A percentile compares a stretch with the other conserved stretches of the same genome.
phyloP scores from a whole-genome alignment of 1,284 basidiomycete species.

The Malassezia equina region DNA sequence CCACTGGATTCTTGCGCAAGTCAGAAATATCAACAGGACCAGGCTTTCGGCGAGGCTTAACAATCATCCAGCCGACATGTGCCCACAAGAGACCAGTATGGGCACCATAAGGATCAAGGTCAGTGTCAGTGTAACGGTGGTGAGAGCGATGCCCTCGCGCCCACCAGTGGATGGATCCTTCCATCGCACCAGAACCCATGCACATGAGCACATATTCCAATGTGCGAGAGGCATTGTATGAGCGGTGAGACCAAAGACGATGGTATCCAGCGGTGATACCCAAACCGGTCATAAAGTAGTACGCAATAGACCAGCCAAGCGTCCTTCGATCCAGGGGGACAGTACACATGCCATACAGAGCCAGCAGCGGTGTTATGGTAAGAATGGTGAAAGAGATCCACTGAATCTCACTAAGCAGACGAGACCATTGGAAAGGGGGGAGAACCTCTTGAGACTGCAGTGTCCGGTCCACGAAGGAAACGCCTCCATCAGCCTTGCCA shows the following conservation, averaged over 20 bases:
- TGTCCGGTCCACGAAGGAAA: constrained; percentile 11
- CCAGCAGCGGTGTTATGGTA: constrained; percentile 34
- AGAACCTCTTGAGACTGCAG: constrained; percentile 33
- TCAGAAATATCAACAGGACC: constrained; percentile 46
- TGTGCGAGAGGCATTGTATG: constrained; percentile 35
- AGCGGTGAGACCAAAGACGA: constrained; percentile 44
- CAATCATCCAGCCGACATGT: constrained; percentile 47
- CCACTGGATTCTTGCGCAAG: constrained; percentile 40
- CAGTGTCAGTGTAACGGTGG: constrained; percentile 48
- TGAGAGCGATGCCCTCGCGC: constrained; percentile 47
- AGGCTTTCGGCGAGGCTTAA: constrained; percentile 46
- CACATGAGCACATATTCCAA: constrained; percentile 42
- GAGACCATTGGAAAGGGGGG: constrained; percentile 37
- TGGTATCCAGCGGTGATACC: constrained; percentile 46
- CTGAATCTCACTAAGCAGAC: constrained; percentile 42
- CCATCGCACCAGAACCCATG: constrained; percentile 43
- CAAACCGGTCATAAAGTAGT: constrained; percentile 46
- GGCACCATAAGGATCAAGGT: constrained; percentile 46
- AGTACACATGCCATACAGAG: constrained; percentile 38
- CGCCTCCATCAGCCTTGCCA: neutral
- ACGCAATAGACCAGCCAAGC: constrained; percentile 27
- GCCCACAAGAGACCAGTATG: constrained; percentile 46
- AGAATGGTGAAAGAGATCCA: constrained; percentile 45
- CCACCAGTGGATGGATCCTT: constrained; percentile 48
- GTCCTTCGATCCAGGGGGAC: constrained; percentile 30